Conservation (phyloP, 2,329 filamentous ascomycete genomes). For the Ramularia collo-cygni region DNA sequence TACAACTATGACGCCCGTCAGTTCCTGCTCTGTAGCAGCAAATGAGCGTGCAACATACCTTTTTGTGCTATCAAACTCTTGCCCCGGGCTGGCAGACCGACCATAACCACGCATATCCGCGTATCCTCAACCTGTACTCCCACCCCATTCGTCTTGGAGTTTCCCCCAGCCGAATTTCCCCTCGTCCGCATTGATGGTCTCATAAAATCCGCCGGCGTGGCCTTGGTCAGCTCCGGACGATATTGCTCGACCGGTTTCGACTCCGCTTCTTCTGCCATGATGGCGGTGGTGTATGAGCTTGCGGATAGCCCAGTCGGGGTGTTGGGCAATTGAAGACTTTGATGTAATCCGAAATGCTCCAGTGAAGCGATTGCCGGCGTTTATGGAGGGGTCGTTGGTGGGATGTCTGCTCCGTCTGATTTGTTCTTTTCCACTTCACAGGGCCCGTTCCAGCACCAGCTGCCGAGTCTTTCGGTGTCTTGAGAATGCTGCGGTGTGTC, state of each 20-base stretch:
- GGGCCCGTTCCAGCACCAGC: too few relatives aligned
- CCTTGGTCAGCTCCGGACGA: slow-evolving; percentile 20
- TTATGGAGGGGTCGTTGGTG: too few relatives aligned
- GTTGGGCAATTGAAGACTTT: too few relatives aligned
- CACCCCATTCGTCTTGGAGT: slow-evolving; percentile 48
- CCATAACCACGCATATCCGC: slow-evolving; percentile 97
- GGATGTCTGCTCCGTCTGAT: too few relatives aligned
- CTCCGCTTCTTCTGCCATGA: slow-evolving; percentile 1
- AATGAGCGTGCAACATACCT: slow-evolving; percentile 16
- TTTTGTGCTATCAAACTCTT: slow-evolving; percentile 98
- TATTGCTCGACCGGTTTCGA: slow-evolving; percentile 14
- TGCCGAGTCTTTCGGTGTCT: too few relatives aligned
- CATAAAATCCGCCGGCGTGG: slow-evolving; percentile 36
- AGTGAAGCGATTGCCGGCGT: too few relatives aligned
- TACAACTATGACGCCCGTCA: slow-evolving; percentile 51
- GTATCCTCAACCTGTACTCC: slow-evolving; percentile 89
- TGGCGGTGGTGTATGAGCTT: too few relatives aligned
- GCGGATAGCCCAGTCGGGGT: too few relatives aligned
- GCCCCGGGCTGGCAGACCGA: slow-evolving; percentile 87
- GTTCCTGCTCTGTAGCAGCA: neutral
- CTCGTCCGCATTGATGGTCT: slow-evolving; percentile 33
- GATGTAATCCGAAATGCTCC: too few relatives aligned
- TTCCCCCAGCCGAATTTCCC: slow-evolving; percentile 14
- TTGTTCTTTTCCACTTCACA: too few relatives aligned
- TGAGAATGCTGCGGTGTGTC: too few relatives aligned